Base-by-base conservation (phyloP, 208 protist species). In the Crithidia sp. region DNA sequence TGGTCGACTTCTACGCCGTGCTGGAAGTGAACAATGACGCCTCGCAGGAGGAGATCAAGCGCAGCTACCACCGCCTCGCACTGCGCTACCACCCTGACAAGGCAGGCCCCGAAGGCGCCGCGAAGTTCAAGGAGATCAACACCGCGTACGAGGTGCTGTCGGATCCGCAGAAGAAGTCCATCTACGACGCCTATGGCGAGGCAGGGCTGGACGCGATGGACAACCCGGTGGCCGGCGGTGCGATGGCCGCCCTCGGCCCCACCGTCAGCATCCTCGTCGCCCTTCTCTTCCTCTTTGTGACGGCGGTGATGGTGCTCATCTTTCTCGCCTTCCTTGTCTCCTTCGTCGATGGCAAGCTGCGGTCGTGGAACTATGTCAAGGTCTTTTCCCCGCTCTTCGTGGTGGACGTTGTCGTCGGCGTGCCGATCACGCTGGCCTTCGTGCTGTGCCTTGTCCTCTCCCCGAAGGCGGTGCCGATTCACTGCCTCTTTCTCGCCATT, bases 71-170 rank as follows among this genome's bases (percentile, higher is more conserved):
- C 45, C 60, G 86, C 6, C 69, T 96, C n/a, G 92, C 94, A 5
- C 75, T 94, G 44, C 71, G 81, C 57, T 87, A 91, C 59, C 95
- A 98, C 71, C 95, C 93, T 5, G 93, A 97, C 78, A 97, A 96
- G 79, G 83, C 88, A 1, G 87, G 88, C 12, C 76, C 84, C 3
- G 74, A 73, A 3, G 91, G 92, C 13, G 75, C 73, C 13, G 94
- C 88, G 39, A 77, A 82, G 56, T 97, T 98, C 72, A 82, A 91
- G 49, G 53, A 86, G 44, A 88, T 99, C 43, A 93, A 86, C 61
- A 75, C 85, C 17, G 98, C 99, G 16, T 99, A 99, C 78, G 96
- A 99, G 55, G 91, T 99, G 14, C 88, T 99, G 0, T 88, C 77
- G 16, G 93, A 99, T 71, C 63, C 71, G 40, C 53, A 84, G 49